These are phyloP conservation scores for Xylaria bambusicola DNA, from an alignment of 495 filamentous ascomycete species.

Conservation along the genomic window DNA sequence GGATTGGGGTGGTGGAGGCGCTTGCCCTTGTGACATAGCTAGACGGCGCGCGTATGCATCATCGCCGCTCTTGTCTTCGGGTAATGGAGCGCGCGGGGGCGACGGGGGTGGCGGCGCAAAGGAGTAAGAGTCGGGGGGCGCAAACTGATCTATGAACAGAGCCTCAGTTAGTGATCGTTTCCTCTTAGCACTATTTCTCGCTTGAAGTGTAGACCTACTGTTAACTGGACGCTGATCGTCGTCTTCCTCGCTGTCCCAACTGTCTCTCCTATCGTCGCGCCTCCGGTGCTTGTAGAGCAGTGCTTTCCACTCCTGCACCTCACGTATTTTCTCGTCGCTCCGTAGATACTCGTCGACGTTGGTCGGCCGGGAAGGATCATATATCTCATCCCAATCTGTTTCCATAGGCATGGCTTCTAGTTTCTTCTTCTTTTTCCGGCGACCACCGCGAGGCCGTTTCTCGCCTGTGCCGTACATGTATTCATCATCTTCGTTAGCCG, in stretches of 20 bases:
- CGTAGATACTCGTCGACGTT: slow-evolving; percentile 83
- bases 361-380: slow-evolving; percentile 82
- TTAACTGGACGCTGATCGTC: slow-evolving; percentile 45
- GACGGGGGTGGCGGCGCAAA: slow-evolving; percentile 72
- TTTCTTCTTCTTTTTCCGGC: slow-evolving; percentile 68
- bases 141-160: slow-evolving; percentile 62
- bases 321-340: slow-evolving; percentile 79
- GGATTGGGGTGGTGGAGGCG: slow-evolving; percentile 37
- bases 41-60: slow-evolving; percentile 71
- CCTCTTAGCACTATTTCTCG: background rate
- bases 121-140: slow-evolving; percentile 64
- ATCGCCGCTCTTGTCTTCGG: slow-evolving; percentile 65
- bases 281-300: slow-evolving; percentile 76
- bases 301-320: slow-evolving; percentile 87
- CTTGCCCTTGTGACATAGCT: slow-evolving; percentile 50
- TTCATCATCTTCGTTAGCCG: slow-evolving; percentile 66
- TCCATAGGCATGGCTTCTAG: slow-evolving; percentile 58
- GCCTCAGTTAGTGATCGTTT: slow-evolving; percentile 28
- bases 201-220: slow-evolving; percentile 43
- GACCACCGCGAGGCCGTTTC: slow-evolving; percentile 75
- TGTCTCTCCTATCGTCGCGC: slow-evolving; percentile 43
- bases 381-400: slow-evolving; percentile 92
- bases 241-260: slow-evolving; percentile 62
- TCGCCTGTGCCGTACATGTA: slow-evolving; percentile 49
- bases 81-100: slow-evolving; percentile 43